Base-by-base conservation (phyloP, 257 asterid genomes). In the Anisodus tanguticus region DNA sequence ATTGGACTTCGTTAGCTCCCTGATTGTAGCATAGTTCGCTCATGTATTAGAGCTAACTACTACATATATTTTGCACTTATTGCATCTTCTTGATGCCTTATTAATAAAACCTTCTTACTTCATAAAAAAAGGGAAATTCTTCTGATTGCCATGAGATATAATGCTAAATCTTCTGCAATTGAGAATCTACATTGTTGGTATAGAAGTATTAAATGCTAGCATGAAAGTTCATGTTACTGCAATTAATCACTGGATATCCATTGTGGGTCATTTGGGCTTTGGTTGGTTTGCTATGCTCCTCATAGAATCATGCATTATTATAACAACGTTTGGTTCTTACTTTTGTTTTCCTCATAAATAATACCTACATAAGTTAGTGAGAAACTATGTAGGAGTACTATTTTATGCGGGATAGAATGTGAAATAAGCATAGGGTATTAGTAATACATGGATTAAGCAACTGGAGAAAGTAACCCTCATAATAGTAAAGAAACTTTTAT, bases 171-270 rank as follows among this genome's bases (percentile, higher is more conserved):
- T 74, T 51, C 81, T 22, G 62, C 9, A 76, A 76, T 12, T 76
- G 54, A 70, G 78, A 43, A 45, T 70, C 79, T 43, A 41, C 8
- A 4, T 70, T 70, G 22, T 74, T 74, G 19, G 76, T 63, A 37
- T 13, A 15, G 47, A 67, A 6, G 26, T 49, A 47, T 74, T 74
- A 49, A 51, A 6, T 4, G 22, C 22, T 49, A 37, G 81, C 62
- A 74, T 74, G 81, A 49, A 49, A 74, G 12, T 74, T 26, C 19
- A 49, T 22, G 81, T 74, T 74, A 22, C 12, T 6, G 19, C 4
- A 51, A 19, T 74, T 22, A 6, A 74, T 49, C 55, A n/a, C 9
- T 71, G 58, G 79, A 51, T 71, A 45, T 11, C 43, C n/a, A 3
- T 12, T 43, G 43, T 0, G 16, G 43, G 17, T 64, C 5, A 26